A percentile compares a stretch with the other conserved stretches of the same genome.
Conservation (phyloP, 2,329 filamentous ascomycete genomes). For the Arachnomyces sp. region DNA sequence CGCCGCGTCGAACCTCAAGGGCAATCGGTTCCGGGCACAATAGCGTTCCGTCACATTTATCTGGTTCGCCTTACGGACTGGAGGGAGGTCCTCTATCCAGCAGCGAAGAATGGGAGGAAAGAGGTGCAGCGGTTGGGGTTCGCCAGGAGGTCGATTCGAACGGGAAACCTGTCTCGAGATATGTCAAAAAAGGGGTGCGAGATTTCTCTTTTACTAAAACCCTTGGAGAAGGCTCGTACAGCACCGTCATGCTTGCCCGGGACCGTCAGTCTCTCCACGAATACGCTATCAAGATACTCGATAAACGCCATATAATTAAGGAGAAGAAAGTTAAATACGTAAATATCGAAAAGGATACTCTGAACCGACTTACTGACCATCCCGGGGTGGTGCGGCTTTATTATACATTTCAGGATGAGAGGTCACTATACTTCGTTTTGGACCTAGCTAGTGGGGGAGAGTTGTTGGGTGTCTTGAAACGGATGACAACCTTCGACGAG, state of each 20-base stretch:
- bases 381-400: slow-evolving; percentile 94
- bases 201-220: slow-evolving; percentile 91
- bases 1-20: slow-evolving; percentile 69
- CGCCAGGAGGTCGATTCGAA: slow-evolving; percentile 77
- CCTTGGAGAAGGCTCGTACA: slow-evolving; percentile 94
- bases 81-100: slow-evolving; percentile 55
- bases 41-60: slow-evolving; percentile 26
- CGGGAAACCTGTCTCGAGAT: slow-evolving; percentile 71
- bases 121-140: slow-evolving; percentile 78
- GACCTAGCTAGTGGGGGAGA: slow-evolving; percentile 91
- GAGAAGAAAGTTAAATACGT: slow-evolving; percentile 99
- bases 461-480: slow-evolving; percentile 84
- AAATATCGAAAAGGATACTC: slow-evolving; percentile 97
- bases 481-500: slow-evolving; percentile 86
- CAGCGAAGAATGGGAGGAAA: slow-evolving; percentile 93
- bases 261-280: slow-evolving; percentile 91
- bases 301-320: slow-evolving; percentile 98
- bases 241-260: slow-evolving; percentile 85
- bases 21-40: slow-evolving; percentile 56
- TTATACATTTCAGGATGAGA: slow-evolving; percentile 97
- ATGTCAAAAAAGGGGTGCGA: slow-evolving; percentile 92
- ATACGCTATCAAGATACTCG: slow-evolving; percentile 95
- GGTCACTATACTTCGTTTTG: slow-evolving; percentile 91
- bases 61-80: slow-evolving; percentile 44
- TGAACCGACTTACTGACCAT: slow-evolving; percentile 92